Base-by-base conservation (phyloP, 129 eudicot species). In the Arctium minus region DNA sequence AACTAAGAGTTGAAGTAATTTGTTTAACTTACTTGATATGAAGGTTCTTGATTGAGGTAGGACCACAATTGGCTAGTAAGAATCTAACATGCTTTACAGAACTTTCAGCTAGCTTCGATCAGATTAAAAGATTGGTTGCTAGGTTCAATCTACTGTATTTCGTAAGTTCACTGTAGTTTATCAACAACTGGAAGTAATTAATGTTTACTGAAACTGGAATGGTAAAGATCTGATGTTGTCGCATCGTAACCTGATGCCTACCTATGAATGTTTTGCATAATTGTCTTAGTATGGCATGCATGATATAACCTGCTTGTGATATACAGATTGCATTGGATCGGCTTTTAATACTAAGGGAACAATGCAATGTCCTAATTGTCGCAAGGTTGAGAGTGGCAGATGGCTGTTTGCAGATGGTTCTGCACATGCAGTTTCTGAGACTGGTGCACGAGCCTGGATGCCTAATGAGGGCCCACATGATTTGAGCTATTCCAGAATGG, bases 341-440 rank as follows among this genome's bases (percentile, higher is more conserved):
- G 97, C 95, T 68, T 93, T 93, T 73, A 93, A 93, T 79, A 39
- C 83, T 35, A 91, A 93, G 82, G 97, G 96, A 85, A 85, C 83
- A 70, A 93, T 93, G 97, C 96, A 93, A 85, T 93, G 97, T 84
- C 97, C 97, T 70, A 93, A 93, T 53, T 93, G 97, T 78, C 90
- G 96, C 53, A 86, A 87, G 81, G 81, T 89, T 40, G 97, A 93
- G 88, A 89, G 81, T 77, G 97, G 97, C 48, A 88, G 88, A 76
- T 93, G 97, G 97, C 77, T 91, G 72, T 93, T 79, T 88, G 95
- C 95, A 71, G 86, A 79, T 78, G 94, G 94, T 79, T 86, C 94
- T 67, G n/a, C 94, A 64, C 85, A 84, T 79, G 79, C 83, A 48
- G 17, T 65, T 73, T 84, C 90, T 33, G 94, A 86, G 83, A 44